phyloP scores from a whole-genome alignment of 305 asterid genomes.

The Nicotiana rustica region DNA sequence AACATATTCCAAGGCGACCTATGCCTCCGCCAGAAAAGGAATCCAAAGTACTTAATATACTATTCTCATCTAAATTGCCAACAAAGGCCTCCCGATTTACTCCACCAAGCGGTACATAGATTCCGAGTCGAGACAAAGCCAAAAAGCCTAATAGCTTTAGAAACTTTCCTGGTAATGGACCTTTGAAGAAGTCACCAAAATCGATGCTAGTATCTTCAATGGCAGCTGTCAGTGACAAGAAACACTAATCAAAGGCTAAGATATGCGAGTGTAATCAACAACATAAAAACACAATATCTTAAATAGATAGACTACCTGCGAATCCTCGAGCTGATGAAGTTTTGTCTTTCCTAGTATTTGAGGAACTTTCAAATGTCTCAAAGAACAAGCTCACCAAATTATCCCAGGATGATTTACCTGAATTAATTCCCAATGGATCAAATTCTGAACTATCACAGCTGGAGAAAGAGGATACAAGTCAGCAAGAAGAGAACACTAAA shows the following conservation, averaged over 20 bases:
- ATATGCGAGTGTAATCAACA: conserved; percentile 40
- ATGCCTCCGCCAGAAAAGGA: conserved; percentile 98
- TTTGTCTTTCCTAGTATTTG: conserved; percentile 77
- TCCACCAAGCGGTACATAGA: conserved; percentile 96
- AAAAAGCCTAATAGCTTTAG: conserved; percentile 88
- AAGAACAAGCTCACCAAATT: conserved; percentile 52
- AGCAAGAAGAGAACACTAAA: conserved; percentile 35
- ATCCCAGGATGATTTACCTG: conserved; percentile 61
- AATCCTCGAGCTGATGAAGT: conserved; percentile 77
- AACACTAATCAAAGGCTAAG: conserved; percentile 64
- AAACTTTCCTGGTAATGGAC: conserved; percentile 94
- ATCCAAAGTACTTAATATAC: conserved; percentile 88
- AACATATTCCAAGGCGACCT: conserved; percentile 95
- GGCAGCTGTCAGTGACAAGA: conserved; percentile 82
- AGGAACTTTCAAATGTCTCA: conserved; percentile 66
- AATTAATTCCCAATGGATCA: conserved; percentile 79
- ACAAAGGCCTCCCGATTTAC: conserved; percentile 89
- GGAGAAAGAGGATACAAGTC: conserved; percentile 44
- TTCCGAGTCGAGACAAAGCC: conserved; percentile 91
- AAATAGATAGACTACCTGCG: conserved; percentile 65
- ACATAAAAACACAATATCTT: conserved; percentile 33
- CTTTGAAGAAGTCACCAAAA: conserved; percentile 94
- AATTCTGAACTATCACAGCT: conserved; percentile 63
- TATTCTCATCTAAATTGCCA: conserved; percentile 91
- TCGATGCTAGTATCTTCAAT: conserved; percentile 96